Base-by-base conservation (phyloP, 2,329 filamentous ascomycete species). In the Neoascochyta sp. region DNA sequence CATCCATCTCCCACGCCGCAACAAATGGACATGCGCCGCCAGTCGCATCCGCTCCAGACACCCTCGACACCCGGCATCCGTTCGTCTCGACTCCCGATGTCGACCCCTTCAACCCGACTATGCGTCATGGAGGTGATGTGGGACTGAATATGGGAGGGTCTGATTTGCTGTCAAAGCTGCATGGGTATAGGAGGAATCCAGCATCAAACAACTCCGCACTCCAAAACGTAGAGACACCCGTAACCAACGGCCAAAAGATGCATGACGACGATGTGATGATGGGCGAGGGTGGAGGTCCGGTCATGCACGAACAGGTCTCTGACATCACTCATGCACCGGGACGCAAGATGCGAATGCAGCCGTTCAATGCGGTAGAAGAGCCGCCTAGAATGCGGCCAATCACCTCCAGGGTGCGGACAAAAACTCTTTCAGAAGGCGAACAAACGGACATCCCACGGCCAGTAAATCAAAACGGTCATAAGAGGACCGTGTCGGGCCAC, bases 401-500 rank as follows among this genome's bases (percentile, higher is more conserved):
- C 17, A 60, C 60, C 1, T 58, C 64, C 12, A 54, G 68, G 36
- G 54, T 43, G 16, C 61, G 63, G 34, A 46, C 50, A 15, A 64
- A 64, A 27, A 57, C 63, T 12, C 60, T 54, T 16, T 64, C 66
- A 9, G 65, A 69, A 10, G 51, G 45, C 7, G 63, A 68, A 23
- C 53, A 60, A 14, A 52, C 55, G 29, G 55, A 65, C 16, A 60
- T 62, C 19, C 54, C 57, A 4, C 40, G 55, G 20, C 59, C 59
- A 6, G 54, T 60, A 20, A 55, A 55, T 27, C 51, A 64, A 40
- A 60, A 62, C 18, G 85, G 89, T 38, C 79, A 88, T 59, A 96
- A 95, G 66, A 80, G 90, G 47, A 95, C 88, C 1, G 77, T 94
- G n/a, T 95, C 90, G 22, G 90, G 90, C 4, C 86, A 94, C 47